Evolutionary conservation across 371 early-diverging fungal species (phyloP).

Genomic region (Zychaea mexicana): DNA sequence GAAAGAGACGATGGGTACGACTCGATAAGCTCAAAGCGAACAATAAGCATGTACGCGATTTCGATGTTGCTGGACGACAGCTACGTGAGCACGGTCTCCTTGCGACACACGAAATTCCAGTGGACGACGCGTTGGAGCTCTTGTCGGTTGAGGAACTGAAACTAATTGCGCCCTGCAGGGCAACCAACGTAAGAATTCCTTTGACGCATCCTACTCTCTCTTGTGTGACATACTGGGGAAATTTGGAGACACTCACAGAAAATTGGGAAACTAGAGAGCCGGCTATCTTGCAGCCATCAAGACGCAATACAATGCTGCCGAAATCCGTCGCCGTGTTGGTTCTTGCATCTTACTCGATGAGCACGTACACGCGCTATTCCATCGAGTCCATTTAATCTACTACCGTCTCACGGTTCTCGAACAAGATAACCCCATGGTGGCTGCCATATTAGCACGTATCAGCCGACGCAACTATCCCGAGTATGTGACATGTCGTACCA

Average conservation of each 20-base stretch:
- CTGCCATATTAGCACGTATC: constrained; percentile 58
- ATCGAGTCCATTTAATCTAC: constrained; percentile 55
- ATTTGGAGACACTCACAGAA: neutral
- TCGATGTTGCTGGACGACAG: constrained; percentile 17
- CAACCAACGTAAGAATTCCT: neutral
- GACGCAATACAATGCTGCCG: neutral
- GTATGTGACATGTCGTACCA: constrained; percentile 53
- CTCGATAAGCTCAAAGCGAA: constrained; percentile 38
- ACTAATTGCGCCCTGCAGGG: constrained; percentile 1
- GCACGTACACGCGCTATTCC: constrained; percentile 31
- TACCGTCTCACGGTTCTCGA: constrained; percentile 41
- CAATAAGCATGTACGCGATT: constrained; percentile 25
- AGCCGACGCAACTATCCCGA: constrained; percentile 60
- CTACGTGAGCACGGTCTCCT: constrained; percentile 15
- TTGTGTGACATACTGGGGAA: too few species aligned
- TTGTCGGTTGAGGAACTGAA: constrained; percentile 39
- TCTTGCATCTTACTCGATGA: constrained; percentile 42
- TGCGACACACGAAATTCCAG: constrained; percentile 8
- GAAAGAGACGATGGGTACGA: constrained; percentile 55
- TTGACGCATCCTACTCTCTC: neutral
- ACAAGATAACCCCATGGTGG: constrained; percentile 36
- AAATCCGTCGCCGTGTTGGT: constrained; percentile 20
- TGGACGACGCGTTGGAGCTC: constrained; percentile 34
- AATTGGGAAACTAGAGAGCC: neutral
- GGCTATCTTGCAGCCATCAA: neutral